Percentiles rank a stretch among this genome's conserved stretches.
phyloP scores from a whole-genome alignment of 306 rosid species.

The Quillaja saponaria region DNA sequence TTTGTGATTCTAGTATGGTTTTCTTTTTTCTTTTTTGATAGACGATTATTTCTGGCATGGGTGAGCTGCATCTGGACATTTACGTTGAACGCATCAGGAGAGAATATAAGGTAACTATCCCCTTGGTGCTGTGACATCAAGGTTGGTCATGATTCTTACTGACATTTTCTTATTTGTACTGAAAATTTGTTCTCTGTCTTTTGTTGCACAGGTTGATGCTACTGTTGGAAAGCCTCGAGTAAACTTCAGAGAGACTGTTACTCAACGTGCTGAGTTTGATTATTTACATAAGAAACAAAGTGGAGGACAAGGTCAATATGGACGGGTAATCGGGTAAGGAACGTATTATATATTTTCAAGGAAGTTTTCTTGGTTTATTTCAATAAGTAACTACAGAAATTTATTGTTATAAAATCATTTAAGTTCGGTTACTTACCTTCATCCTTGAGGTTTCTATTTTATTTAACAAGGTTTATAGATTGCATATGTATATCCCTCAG shows the following conservation, averaged over 20 bases:
- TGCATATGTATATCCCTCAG: no score
- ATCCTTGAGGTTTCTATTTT: no score
- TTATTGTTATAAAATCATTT: background rate
- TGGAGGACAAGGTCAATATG: conserved; percentile 99
- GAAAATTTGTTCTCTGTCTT: conserved; percentile 16
- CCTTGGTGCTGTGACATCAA: background rate
- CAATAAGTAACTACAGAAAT: background rate
- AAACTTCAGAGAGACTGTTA: conserved; percentile 98
- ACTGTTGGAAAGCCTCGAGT: conserved; percentile 98
- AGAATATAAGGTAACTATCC: conserved; percentile 74
- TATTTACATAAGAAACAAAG: conserved; percentile 92
- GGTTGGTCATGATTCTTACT: background rate
- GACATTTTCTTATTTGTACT: background rate
- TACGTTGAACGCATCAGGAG: conserved; percentile 93
- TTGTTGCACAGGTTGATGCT: conserved; percentile 74
- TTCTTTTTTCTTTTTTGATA: conserved; percentile 32
- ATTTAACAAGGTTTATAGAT: no score
- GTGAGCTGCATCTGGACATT: conserved; percentile 94
- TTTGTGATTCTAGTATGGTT: conserved; percentile 22
- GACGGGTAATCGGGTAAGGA: conserved; percentile 93
- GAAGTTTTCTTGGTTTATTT: background rate
- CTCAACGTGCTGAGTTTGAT: conserved; percentile 89
- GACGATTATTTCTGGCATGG: conserved; percentile 99
- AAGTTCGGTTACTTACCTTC: background rate
- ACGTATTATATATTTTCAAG: background rate